Conservation (phyloP, 768 basidiomycete genomes). For the Ramaria sp. region DNA sequence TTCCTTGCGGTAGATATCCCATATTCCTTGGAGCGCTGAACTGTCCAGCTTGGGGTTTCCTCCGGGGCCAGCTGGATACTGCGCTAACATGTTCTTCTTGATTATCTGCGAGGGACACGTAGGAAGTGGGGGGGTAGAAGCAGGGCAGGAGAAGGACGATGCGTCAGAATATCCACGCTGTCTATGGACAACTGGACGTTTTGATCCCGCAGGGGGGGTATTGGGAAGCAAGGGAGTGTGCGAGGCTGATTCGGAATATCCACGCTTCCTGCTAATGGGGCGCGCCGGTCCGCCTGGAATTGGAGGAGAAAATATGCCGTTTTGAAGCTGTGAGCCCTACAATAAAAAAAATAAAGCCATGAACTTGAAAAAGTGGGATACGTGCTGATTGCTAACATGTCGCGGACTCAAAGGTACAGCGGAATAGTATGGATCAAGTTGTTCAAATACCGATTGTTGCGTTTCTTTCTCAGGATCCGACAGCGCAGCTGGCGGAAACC, state of each 20-base stretch:
- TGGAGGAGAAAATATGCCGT: neutral
- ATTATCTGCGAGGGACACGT: neutral
- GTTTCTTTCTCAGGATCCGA: neutral
- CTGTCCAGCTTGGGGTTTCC: neutral
- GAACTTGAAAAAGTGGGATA: neutral
- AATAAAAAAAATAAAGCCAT: neutral
- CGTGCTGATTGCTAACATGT: neutral
- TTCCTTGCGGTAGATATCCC: slow-evolving; percentile 1
- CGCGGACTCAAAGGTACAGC: neutral
- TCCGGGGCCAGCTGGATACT: neutral
- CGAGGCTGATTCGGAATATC: neutral
- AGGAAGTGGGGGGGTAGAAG: neutral
- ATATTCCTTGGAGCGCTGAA: neutral
- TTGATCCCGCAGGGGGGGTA: neutral
- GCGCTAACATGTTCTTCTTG: neutral
- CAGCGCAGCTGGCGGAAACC: neutral
- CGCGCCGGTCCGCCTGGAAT: neutral
- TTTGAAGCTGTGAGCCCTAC: neutral
- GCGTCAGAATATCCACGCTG: neutral
- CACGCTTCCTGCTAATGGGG: neutral
- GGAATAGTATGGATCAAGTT: neutral
- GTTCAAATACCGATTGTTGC: slow-evolving; percentile 10
- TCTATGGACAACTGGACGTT: neutral
- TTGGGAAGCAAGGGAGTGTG: neutral
- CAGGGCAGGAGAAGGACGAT: neutral